Evolutionary conservation across 2,329 filamentous ascomycete genomes (phyloP), one percentile per base, ranked within the genome.

Genomic region (Colletotrichum lupini): DNA sequence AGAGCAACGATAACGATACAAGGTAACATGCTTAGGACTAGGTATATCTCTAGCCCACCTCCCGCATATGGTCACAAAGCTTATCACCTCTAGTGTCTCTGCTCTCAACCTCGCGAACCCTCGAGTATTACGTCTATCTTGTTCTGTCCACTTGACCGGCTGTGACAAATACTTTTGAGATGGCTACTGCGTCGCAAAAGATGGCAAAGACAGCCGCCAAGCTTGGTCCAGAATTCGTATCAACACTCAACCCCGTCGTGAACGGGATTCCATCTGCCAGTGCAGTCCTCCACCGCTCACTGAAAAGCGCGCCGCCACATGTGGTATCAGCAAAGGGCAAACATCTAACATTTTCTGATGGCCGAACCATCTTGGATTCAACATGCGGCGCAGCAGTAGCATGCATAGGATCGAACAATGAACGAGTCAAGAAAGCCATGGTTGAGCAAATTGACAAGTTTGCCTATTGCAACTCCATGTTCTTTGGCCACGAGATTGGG

Each of bases 331-430:
- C 73, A 8, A 74, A 69, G 32, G 76, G 71, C 19, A 76, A 65
- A 19, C 26, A 67, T 14, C 9, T 77, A 9, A 76, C 63, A 4
- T 76, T 77, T 56, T 67, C 70, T 11, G 60, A 77, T 49, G 76
- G 76, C 46, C 65, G 75, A 16, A 65, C 55, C 5, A 88, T 97
- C 56, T 87, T 95, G 16, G 94, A 97, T 80, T 92, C 90, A 1
- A 93, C 92, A 24, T 89, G 92, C 32, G 94, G 94, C 24, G 92
- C 94, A 3, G 93, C 92, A 26, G 93, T 95, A 4, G 87, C 91
- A 11, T 92, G 91, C 78, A 83, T 96, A 11, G 94, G 94, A 7
- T 91, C 94, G 76, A 90, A 89, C 35, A 87, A 92, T 64, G 78
- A 85, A 55, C 85, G 91, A 60, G 89, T 95, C 14, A 84, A 85